Conservation (phyloP, 306 rosid species). For the Pueraria montana region DNA sequence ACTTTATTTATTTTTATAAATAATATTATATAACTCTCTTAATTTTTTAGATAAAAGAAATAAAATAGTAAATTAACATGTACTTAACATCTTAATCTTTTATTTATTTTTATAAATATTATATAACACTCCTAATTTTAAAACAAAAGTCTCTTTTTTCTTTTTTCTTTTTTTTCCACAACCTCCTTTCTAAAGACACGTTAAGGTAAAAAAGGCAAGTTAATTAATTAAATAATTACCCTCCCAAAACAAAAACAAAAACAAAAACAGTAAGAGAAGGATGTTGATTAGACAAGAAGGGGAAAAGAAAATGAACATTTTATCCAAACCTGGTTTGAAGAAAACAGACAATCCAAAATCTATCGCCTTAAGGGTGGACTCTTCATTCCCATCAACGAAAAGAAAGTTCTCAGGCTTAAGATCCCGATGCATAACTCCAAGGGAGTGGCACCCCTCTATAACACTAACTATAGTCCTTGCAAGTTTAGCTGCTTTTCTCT, state of each 20-base stretch:
- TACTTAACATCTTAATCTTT: neutral
- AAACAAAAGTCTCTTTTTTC: no score
- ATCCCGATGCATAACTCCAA: slow-evolving; percentile 91
- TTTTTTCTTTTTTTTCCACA: no score
- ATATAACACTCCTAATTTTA: no score
- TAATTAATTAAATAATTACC: no score
- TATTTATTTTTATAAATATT: neutral
- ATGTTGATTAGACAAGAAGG: neutral
- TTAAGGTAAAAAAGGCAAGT: no score
- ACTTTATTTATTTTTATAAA: no score
- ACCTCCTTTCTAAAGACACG: no score
- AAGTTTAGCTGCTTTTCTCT: slow-evolving; percentile 78
- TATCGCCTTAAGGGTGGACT: slow-evolving; percentile 77
- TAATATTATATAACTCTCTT: neutral
- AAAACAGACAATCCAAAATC: slow-evolving; percentile 88
- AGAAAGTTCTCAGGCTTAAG: slow-evolving; percentile 92
- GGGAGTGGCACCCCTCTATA: slow-evolving; percentile 76
- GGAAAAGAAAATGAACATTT: neutral
- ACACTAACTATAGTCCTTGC: slow-evolving; percentile 74
- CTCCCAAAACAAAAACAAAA: no score
- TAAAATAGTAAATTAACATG: neutral
- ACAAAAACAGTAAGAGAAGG: neutral
- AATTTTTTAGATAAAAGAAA: neutral
- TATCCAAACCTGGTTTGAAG: slow-evolving; percentile 81
- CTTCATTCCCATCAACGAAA: slow-evolving; percentile 69